Percentiles rank a stretch among this genome's conserved stretches.
phyloP scores from a whole-genome alignment of 352 stramenopile genomes.

The Saprolegnia diclina region DNA sequence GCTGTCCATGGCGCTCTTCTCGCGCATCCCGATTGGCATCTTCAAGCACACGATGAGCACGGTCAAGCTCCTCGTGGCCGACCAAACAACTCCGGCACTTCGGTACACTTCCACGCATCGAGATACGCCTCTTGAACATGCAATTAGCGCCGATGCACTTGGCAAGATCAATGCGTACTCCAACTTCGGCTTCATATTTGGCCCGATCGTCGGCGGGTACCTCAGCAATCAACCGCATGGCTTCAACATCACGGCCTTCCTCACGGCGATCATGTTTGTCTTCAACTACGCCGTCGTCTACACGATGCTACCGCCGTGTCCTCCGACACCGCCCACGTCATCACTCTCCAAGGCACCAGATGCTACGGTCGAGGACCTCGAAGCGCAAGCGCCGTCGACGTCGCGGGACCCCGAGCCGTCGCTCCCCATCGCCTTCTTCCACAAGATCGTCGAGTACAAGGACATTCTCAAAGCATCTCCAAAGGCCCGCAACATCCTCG shows the following conservation, averaged over 20 bases:
- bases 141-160: constrained; percentile 42
- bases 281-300: constrained; percentile 67
- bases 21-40: constrained; percentile 56
- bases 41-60: constrained; percentile 82
- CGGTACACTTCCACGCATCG: constrained; percentile 1
- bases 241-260: constrained; percentile 75
- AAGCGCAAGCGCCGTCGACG: neutral
- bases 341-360: constrained; percentile 2
- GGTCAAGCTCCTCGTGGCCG: constrained; percentile 65
- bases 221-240: constrained; percentile 58
- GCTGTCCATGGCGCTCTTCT: constrained; percentile 72
- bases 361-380: constrained; percentile 16
- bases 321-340: neutral
- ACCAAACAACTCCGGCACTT: constrained; percentile 37
- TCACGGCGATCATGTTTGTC: constrained; percentile 57
- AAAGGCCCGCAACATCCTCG: constrained; percentile 54
- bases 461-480: constrained; percentile 58
- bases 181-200: constrained; percentile 73
- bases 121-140: neutral
- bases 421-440: constrained; percentile 38
- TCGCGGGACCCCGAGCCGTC: neutral
- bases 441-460: constrained; percentile 57
- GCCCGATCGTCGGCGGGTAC: constrained; percentile 60
- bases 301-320: constrained; percentile 26
- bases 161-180: constrained; percentile 65